A percentile compares a stretch with the other conserved stretches of the same genome.
phyloP scores from a whole-genome alignment of 169 alveolate genomes.

The Cystoisospora suis region DNA sequence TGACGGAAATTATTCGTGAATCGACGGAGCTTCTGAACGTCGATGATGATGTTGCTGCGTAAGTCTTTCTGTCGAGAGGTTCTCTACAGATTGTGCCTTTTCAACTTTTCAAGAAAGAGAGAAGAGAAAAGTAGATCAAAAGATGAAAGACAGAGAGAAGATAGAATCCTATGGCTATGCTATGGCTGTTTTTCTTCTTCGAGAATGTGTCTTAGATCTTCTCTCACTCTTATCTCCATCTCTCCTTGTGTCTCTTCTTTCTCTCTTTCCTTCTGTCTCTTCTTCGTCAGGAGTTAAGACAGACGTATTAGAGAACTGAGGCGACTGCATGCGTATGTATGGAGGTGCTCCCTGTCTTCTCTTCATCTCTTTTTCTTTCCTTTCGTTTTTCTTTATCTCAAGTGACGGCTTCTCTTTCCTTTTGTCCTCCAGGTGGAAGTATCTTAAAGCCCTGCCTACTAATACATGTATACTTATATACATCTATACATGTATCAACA shows the following conservation, averaged over 20 bases:
- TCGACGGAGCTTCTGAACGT: conserved; percentile 8
- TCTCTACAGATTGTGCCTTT: too few species aligned
- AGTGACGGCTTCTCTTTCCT: background rate
- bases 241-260: background rate
- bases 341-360: background rate
- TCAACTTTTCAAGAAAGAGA: too few species aligned
- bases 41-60: conserved; percentile 15
- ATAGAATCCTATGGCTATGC: too few species aligned
- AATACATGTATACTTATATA: background rate
- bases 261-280: background rate
- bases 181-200: too few species aligned
- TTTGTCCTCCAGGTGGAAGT: background rate
- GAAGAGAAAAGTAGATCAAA: too few species aligned
- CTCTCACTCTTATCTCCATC: background rate
- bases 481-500: background rate
- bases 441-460: too few species aligned
- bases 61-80: background rate
- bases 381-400: background rate
- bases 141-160: too few species aligned
- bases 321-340: too few species aligned
- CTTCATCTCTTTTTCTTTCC: background rate
- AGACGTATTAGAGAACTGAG: too few species aligned
- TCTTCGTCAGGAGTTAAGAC: too few species aligned
- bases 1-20: background rate
- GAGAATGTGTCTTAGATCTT: background rate